Evolutionary conservation across 306 rosid species (phyloP), one percentile per base, ranked within the genome.

Genomic region (Phaseolus lunatus): DNA sequence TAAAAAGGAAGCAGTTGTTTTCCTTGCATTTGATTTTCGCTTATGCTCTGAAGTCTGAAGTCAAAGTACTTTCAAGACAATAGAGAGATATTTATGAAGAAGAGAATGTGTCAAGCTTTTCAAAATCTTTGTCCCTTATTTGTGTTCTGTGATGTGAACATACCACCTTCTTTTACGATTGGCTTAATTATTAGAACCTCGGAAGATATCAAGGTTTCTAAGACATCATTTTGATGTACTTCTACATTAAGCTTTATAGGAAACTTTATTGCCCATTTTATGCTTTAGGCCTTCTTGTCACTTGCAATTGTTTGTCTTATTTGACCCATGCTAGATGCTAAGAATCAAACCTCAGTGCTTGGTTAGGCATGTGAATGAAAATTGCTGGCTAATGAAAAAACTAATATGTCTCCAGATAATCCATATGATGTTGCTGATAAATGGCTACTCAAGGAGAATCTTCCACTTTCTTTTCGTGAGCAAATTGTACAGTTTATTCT

Each of bases 401-500:
- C 57, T 77, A 74, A 48, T 3, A 80, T 71, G 53, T 67, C 74
- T 84, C 65, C 92, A 95, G 98, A 90, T 78, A 93, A 89, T 87
- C 92, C 93, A 43, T 95, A 95, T 89, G 90, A 79, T 53, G 50
- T 84, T 82, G 97, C 97, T 83, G 98, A 95, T 74, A 92, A 90
- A 79, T 95, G 98, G 98, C 96, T 95, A 77, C 91, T 92, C 80
- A 89, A 83, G 80, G 97, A 95, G 88, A 86, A 74, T 77, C 95
- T 95, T 79, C 98, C 97, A 78, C 87, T 90, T 80, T 85, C 92
- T 85, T 92, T 90, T 74, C 97, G 97, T 45, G 97, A 92, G 84
- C 97, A 95, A 84, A 82, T 95, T 27, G 95, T 95, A 52, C 96
- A 90, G 53, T 95, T 95, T 86, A 95, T 92, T 81, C 93, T 95